These are phyloP conservation scores for Fusarium tanahbumbuense DNA, from an alignment of 2,329 filamentous ascomycete species.

Conservation along the genomic window DNA sequence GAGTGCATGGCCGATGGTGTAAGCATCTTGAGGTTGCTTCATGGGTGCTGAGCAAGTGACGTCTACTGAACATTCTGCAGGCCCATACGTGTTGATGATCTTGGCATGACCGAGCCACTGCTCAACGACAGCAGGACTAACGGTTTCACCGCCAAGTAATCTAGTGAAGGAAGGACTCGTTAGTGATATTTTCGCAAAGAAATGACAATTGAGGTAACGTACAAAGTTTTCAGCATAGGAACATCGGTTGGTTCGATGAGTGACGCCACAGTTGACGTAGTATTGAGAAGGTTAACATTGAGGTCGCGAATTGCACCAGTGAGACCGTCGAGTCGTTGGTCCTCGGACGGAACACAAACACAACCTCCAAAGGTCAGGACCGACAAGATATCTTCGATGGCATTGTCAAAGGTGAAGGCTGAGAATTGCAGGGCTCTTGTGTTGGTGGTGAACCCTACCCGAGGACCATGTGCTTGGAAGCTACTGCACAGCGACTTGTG, in stretches of 20 bases:
- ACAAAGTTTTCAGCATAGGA: background rate
- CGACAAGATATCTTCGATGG: slow-evolving; percentile 5
- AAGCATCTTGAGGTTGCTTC: background rate
- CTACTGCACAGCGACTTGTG: background rate
- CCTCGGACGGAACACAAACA: slow-evolving; percentile 1
- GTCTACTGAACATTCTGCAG: background rate
- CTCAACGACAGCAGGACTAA: background rate
- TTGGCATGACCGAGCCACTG: background rate
- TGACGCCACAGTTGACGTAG: slow-evolving; percentile 2
- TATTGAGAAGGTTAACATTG: background rate
- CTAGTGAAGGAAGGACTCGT: no score
- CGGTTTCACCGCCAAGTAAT: background rate
- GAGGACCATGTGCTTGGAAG: slow-evolving; percentile 1
- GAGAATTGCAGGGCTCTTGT: background rate
- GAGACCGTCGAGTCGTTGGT: background rate
- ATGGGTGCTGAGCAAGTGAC: background rate
- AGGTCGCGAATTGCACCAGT: background rate
- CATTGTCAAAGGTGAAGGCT: background rate
- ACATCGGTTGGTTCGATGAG: background rate
- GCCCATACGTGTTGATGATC: background rate
- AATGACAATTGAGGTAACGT: no score
- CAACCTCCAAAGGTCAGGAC: background rate
- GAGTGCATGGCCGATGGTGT: background rate
- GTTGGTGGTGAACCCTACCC: background rate
- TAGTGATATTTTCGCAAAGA: no score